Evolutionary conservation across 2,329 filamentous ascomycete species (phyloP), one percentile per base, ranked within the genome.

Genomic region (Cryphonectria naterciae): DNA sequence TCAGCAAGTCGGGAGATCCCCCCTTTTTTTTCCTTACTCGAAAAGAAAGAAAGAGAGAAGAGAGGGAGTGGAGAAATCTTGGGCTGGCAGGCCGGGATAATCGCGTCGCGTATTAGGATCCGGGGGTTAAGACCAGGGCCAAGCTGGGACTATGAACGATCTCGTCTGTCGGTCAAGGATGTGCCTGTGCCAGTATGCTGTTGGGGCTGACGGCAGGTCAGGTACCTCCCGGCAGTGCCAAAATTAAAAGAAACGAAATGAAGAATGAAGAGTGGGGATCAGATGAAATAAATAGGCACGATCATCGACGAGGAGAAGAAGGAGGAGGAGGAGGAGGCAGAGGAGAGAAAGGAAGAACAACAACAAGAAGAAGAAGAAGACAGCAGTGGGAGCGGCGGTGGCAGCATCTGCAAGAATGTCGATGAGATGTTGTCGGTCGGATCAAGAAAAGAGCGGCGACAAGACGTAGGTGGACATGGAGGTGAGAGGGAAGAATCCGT

Each of bases 31-130:
- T 17, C 13, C 7, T 41, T 39, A 68, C 41, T 32, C 32, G 41
- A 13, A 22, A 22, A 22, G 43, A 10, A n/a, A 19, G 19, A n/a
- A 49, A 43, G 49, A 71, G 32, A 64, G 67, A 69, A 69, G 43
- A 64, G 56, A 52, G 65, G 65, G 63, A 58, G 63, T 68, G 69
- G 71, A 61, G 71, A 67, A 64, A 39, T 72, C 64, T 61, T 61
- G 35, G 28, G 52, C 54, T 61, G 71, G 49, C 54, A 69, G 68
- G 39, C 69, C 52, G 69, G 71, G 66, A 63, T 69, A 63, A 69
- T 73, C 70, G 68, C 72, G 73, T 73, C 71, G 72, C 72, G 66
- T 69, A 70, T 75, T 62, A 37, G 66, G 62, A 52, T 63, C 41
- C 39, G 56, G 58, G 56, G 28, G 43, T 32, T 4, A 19, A 49